Base-by-base conservation (phyloP, 2,329 filamentous ascomycete genomes). In the Decorospora gaudefroyi region DNA sequence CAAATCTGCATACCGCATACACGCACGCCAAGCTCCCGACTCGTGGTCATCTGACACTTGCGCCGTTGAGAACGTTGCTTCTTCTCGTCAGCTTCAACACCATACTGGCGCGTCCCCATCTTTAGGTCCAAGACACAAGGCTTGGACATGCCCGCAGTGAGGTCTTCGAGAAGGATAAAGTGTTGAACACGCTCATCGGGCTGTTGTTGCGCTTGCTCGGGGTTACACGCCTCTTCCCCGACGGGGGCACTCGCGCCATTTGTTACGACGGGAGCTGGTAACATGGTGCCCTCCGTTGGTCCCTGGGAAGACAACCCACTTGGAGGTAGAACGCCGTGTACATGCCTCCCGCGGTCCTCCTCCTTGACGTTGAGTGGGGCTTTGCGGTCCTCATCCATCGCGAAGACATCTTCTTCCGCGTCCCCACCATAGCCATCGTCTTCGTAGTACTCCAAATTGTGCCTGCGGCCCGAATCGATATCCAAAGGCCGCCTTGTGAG, bases 81-180 rank as follows among this genome's bases (percentile, higher is more conserved):
- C 76, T 95, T 95, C 29, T 90, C 84, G 39, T 81, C 85, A 2
- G 93, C 93, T 57, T 97, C 91, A 9, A 97, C 84, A 6, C 93
- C 93, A 67, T 96, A 97, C 66, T 99, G 93, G 2, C 93, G 85
- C 6, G 93, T 99, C 13, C 93, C 93, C 93, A 99, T 99, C 69
- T 99, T 99, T 51, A 99, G 77, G 67, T 99, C 93, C 70, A 99
- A 87, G 47, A 99, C 95, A 72, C 93, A 97, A 4, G 93, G 93
- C 36, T 88, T 85, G 66, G 90, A 91, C 93, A 99, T 97, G 22
- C 92, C 92, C 2, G 92, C 88, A 1, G 93, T 99, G 33, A 99
- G 79, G 67, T 99, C 93, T 71, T 99, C 93, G 7, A 99, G 76
- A 1, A 99, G 78, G 10, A 99, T 76, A 67, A 99, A 99, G 66